These are phyloP conservation scores for Hymenoscyphus repandus DNA, from an alignment of 2,329 filamentous ascomycete genomes.

Conservation along the genomic window DNA sequence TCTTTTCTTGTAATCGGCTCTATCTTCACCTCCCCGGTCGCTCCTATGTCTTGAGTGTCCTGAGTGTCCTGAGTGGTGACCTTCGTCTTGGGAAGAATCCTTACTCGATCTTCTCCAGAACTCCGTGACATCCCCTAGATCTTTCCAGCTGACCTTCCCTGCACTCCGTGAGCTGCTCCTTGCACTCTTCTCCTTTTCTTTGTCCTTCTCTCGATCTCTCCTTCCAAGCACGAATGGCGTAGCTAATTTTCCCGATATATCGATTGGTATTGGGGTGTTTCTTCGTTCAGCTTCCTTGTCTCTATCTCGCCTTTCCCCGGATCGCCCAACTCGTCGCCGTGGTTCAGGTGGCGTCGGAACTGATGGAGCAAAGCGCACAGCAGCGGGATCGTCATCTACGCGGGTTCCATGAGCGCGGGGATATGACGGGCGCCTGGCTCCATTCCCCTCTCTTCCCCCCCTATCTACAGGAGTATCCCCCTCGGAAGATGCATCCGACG, in stretches of 20 bases:
- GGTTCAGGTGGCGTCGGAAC: constrained; percentile 12
- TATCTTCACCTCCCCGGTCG: not conserved
- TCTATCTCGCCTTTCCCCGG: constrained; percentile 22
- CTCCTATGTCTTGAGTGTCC: not conserved
- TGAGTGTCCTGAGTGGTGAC: not conserved
- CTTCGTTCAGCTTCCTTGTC: constrained; percentile 20
- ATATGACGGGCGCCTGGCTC: constrained; percentile 4
- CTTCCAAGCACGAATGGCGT: constrained; percentile 31
- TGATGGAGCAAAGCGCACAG: constrained; percentile 3
- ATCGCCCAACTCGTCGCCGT: constrained; percentile 5
- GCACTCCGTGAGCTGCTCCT: constrained; percentile 10
- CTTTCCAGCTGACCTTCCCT: constrained; percentile 19
- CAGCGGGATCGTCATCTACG: not conserved
- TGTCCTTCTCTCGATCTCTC: constrained; percentile 35
- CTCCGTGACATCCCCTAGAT: constrained; percentile 18
- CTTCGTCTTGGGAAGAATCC: constrained; percentile 12
- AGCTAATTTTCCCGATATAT: constrained; percentile 27
- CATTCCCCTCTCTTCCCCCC: not conserved
- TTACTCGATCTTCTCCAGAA: constrained; percentile 10
- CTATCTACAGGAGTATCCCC: constrained; percentile 16
- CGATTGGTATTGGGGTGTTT: constrained; percentile 24
- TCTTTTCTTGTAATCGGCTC: constrained; percentile 11
- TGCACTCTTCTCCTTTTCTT: constrained; percentile 8
- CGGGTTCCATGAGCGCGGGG: constrained; percentile 4
- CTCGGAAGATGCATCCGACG: constrained; percentile 20